Evolutionary conservation across 495 filamentous ascomycete genomes (phyloP).

Genomic region (Tuber borchii): DNA sequence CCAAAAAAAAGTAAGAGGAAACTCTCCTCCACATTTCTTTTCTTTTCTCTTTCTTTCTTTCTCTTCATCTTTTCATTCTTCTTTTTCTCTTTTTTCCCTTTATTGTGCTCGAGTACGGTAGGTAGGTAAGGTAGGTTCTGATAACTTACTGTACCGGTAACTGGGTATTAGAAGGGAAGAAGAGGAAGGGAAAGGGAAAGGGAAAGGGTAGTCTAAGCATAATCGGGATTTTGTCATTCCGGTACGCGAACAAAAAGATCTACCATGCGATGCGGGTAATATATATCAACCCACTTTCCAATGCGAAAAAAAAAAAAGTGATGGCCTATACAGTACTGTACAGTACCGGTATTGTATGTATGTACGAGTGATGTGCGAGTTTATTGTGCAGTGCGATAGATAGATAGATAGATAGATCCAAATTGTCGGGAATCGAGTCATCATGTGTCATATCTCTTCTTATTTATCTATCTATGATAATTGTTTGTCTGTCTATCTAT

Average conservation of each 20-base stretch:
- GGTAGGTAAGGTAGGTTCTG: no score
- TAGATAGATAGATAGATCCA: neutral
- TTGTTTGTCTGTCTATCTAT: neutral
- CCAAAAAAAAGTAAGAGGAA: no score
- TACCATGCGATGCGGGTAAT: neutral
- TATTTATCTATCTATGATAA: neutral
- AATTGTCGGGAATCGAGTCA: neutral
- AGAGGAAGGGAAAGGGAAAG: no score
- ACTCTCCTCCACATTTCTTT: neutral
- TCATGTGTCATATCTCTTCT: neutral
- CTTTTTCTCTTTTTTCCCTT: no score
- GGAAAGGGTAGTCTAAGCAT: neutral
- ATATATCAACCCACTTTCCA: neutral
- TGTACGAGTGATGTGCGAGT: no score
- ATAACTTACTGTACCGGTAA: no score
- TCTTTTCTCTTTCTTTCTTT: neutral
- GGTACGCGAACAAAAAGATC: neutral
- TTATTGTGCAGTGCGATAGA: no score
- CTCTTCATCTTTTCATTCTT: neutral
- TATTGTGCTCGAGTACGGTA: no score
- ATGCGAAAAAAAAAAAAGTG: no score
- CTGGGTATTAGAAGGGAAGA: no score
- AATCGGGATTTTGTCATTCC: neutral
- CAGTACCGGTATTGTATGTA: no score
- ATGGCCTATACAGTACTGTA: no score